Evolutionary conservation across 805 yeast species (phyloP).

Genomic region (Candida piceae): DNA sequence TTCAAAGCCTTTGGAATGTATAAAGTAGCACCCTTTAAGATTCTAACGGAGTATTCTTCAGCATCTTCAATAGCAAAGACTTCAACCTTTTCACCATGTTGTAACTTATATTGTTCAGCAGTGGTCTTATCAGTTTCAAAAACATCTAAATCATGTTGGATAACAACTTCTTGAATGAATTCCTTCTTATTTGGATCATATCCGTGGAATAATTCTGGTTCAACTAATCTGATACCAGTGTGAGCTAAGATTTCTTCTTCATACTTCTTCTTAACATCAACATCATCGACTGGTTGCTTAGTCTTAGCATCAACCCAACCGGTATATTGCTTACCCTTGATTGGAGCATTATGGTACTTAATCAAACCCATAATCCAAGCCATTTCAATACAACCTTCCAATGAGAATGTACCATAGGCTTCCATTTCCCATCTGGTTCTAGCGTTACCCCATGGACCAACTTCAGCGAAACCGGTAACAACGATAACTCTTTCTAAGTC

Average conservation of each 20-base stretch:
- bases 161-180: slow-evolving; percentile 90
- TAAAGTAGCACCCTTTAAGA: slow-evolving; percentile 89
- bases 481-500: slow-evolving; percentile 91
- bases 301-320: slow-evolving; percentile 99
- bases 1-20: slow-evolving; percentile 82
- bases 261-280: slow-evolving; percentile 86
- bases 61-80: slow-evolving; percentile 81
- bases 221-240: slow-evolving; percentile 94
- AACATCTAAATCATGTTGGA: slow-evolving; percentile 94
- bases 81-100: slow-evolving; percentile 93
- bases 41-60: slow-evolving; percentile 87
- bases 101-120: slow-evolving; percentile 88
- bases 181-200: slow-evolving; percentile 94
- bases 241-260: slow-evolving; percentile 86
- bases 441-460: slow-evolving; percentile 99
- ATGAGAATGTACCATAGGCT: slow-evolving; percentile 86
- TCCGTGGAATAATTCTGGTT: slow-evolving; percentile 90
- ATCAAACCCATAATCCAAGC: slow-evolving; percentile 99
- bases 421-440: slow-evolving; percentile 99
- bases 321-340: slow-evolving; percentile 85
- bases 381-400: slow-evolving; percentile 98
- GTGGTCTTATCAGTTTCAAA: slow-evolving; percentile 94
- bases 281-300: slow-evolving; percentile 88
- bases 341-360: slow-evolving; percentile 87
- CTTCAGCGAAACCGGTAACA: slow-evolving; percentile 97